These are phyloP conservation scores for Penicillium cinerascens DNA, from an alignment of 495 filamentous ascomycete genomes.

Conservation along the genomic window DNA sequence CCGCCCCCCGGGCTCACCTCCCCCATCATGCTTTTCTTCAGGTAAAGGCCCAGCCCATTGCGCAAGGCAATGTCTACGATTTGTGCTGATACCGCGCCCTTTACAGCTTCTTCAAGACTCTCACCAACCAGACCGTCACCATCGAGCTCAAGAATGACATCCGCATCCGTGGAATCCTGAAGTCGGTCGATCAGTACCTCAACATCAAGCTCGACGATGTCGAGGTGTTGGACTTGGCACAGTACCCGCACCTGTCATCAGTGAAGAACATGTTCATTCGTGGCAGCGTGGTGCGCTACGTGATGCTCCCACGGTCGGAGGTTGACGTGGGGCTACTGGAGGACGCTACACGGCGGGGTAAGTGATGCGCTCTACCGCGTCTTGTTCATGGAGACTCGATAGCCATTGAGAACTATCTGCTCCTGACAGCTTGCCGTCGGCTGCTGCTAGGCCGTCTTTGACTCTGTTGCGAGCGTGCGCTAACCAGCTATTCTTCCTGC, in stretches of 20 bases:
- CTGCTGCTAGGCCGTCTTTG: background rate
- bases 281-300: conserved; percentile 93
- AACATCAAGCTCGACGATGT: conserved; percentile 99
- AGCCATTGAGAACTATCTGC: background rate
- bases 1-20: background rate
- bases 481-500: conserved; percentile 9
- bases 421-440: background rate
- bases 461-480: background rate
- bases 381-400: background rate
- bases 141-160: conserved; percentile 99
- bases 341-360: conserved; percentile 93
- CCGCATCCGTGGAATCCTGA: conserved; percentile 87
- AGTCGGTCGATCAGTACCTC: conserved; percentile 96
- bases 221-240: conserved; percentile 80
- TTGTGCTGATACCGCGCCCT: background rate
- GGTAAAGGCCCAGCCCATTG: conserved; percentile 22
- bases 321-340: conserved; percentile 90
- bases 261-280: conserved; percentile 98
- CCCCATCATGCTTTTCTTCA: conserved; percentile 48
- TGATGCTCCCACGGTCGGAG: conserved; percentile 80
- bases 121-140: conserved; percentile 93
- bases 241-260: conserved; percentile 90
- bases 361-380: conserved; percentile 22
- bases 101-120: conserved; percentile 95
- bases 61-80: background rate